Conservation (phyloP, 305 asterid species). For the Salvia sclarea region DNA sequence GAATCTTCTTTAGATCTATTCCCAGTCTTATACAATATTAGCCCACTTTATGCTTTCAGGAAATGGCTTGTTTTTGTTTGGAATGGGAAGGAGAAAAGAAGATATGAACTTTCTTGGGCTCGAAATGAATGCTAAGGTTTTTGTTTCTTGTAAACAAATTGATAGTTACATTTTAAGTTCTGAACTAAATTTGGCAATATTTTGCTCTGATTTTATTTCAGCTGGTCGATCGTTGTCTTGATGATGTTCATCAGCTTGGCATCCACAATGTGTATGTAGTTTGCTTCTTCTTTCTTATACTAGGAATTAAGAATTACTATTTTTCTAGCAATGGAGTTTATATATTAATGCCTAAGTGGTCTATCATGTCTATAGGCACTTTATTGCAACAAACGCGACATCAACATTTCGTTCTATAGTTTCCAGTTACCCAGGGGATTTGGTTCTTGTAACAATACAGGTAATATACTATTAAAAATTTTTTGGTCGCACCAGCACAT, state of each 20-base stretch:
- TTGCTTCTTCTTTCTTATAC: slow-evolving; percentile 7
- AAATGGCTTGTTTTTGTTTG: slow-evolving; percentile 79
- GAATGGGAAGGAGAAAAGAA: slow-evolving; percentile 65
- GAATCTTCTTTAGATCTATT: slow-evolving; percentile 2
- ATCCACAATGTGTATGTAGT: slow-evolving; percentile 59
- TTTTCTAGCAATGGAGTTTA: background rate
- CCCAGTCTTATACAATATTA: background rate
- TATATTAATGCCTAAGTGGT: slow-evolving; percentile 15
- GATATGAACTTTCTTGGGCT: slow-evolving; percentile 89
- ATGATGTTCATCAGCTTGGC: slow-evolving; percentile 45
- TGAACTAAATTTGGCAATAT: slow-evolving; percentile 24
- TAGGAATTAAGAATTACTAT: background rate
- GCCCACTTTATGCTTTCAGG: too few species aligned
- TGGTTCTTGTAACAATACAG: slow-evolving; percentile 83
- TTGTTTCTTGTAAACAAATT: slow-evolving; percentile 19
- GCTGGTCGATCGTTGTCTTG: slow-evolving; percentile 78
- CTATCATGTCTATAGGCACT: slow-evolving; percentile 54
- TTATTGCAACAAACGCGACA: slow-evolving; percentile 78
- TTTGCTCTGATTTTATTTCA: slow-evolving; percentile 41
- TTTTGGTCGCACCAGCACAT: slow-evolving; percentile 10
- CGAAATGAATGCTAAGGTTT: slow-evolving; percentile 79
- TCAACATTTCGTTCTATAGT: slow-evolving; percentile 74
- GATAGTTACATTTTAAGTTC: slow-evolving; percentile 29
- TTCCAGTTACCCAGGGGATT: slow-evolving; percentile 79
- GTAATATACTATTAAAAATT: slow-evolving; percentile 40